Base-by-base conservation (phyloP, 2,329 filamentous ascomycete genomes). In the Colletotrichum graminicola region DNA sequence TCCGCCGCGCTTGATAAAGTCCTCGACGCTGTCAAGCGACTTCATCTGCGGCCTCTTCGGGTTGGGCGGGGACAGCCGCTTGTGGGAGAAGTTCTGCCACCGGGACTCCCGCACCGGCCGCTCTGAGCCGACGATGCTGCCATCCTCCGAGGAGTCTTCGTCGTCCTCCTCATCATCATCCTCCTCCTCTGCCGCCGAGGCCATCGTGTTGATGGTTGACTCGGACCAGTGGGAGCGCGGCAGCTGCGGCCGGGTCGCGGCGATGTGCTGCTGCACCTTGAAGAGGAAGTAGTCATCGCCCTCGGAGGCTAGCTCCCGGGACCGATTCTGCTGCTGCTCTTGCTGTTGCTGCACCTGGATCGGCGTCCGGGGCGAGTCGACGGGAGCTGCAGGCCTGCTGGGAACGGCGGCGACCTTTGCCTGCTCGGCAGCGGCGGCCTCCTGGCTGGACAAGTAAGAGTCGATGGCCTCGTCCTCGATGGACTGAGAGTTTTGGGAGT, bases 221-320 rank as follows among this genome's bases (percentile, higher is more conserved):
- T 82, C 82, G 49, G 82, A 84, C 82, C 82, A 84, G 67, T 79
- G 80, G 26, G 82, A 84, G 62, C 79, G 77, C 2, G 78, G 79
- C 73, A 82, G 63, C 45, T 66, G 62, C 18, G 66, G 64, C 3
- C 63, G 47, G 18, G 70, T 57, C 21, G 60, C 63, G 41, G 61
- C 62, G 26, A 72, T 66, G 54, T 71, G 72, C 54, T 73, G 67
- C 67, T 74, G 73, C 21, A 74, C 62, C 73, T 74, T 74, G 73
- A 71, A 74, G 34, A 74, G 63, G 23, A 74, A 74, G 63, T 74
- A 74, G 62, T 74, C 73, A 51, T 71, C 63, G 36, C 73, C 73
- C 61, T 74, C 73, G n/a, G 67, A 67, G 26, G 62, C 56, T 16
- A 41, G 63, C 51, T 73, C 69, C n/a, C 47, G 55, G 41, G 62